Evolutionary conservation across 1,139 yeast genomes (phyloP).

Genomic region (Diutina rugosa): DNA sequence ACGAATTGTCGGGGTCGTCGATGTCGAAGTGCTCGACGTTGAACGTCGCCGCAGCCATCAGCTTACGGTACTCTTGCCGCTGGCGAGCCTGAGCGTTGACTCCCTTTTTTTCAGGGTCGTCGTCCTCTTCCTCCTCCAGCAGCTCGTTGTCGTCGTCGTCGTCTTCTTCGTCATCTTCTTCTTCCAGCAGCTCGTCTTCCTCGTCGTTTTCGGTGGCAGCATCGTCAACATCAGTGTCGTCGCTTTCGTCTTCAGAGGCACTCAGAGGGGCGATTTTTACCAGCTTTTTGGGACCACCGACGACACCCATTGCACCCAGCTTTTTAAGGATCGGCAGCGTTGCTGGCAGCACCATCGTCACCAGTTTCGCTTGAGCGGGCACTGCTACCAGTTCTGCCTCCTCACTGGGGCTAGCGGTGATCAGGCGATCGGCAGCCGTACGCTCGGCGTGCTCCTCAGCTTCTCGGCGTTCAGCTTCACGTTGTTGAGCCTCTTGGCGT

Average conservation of each 20-base stretch:
- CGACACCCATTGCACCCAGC: neutral
- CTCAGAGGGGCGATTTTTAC: neutral
- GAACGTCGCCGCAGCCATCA: constrained; percentile 44
- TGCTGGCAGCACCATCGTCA: neutral
- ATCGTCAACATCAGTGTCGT: neutral
- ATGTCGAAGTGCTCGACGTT: constrained; percentile 67
- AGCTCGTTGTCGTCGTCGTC: neutral
- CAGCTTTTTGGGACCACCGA: neutral
- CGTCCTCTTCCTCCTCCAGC: neutral
- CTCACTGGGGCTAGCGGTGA: neutral
- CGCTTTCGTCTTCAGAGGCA: neutral
- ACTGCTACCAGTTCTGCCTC: constrained; percentile 1
- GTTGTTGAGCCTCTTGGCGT: neutral
- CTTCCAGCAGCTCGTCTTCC: constrained; percentile 6
- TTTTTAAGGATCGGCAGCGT: neutral
- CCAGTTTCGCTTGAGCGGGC: neutral
- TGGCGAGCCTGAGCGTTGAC: neutral
- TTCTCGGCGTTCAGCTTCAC: neutral
- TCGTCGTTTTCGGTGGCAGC: neutral
- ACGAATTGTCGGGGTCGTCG: constrained; percentile 77
- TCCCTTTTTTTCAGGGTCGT: neutral
- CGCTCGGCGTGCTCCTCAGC: neutral
- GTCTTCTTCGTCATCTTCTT: constrained; percentile 11
- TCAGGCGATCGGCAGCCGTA: neutral
- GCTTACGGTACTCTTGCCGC: constrained; percentile 16